Base-by-base conservation (phyloP, 306 rosid genomes). In the Rosa rugosa region DNA sequence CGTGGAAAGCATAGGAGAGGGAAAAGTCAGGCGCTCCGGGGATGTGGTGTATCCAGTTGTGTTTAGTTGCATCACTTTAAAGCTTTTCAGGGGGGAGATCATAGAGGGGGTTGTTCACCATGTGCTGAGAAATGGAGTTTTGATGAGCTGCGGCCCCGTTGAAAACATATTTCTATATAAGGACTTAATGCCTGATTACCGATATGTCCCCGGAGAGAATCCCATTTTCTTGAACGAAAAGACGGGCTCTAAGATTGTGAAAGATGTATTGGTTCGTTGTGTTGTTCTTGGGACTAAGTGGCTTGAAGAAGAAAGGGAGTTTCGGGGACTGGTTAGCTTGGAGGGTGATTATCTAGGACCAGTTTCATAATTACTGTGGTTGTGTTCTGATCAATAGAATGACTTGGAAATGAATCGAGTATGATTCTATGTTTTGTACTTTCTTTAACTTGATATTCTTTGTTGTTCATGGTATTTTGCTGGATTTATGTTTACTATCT, bases 321-420 rank as follows among this genome's bases (percentile, higher is more conserved):
- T 91, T 54, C 95, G 88, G 79, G 98, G 94, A 1, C 65, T 92
- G 92, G 99, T 94, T 16, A 84, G 93, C 83, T 46, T 94, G 86
- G 92, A 91, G 51, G 97, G 92, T 5, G 89, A 94, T 81, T 88
- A 89, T 87, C 87, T 94, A 1, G 98, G 98, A 53, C 92, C 97
- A 2, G 56, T 89, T 64, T 84, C 51, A 11, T 47, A 47, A 47
- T 9, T 46, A 10, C 50, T 9, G 1, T 51, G n/a, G 5, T 13
- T 51, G 4, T 49, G 57, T 51, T 51, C 5, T 51, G 8, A 51
- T 16, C n/a, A 16, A 1, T 40, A 40, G 0, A 13, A 51, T 16
- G n/a, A 51, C n/a, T 49, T 51, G 57, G 57, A 51, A 17, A 51
- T 51, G 0, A 16, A 17, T 17, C 57, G 4, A 51, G n/a, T 51